Base-by-base conservation (phyloP, 2,329 filamentous ascomycete species). In the Ophiostoma sp. region DNA sequence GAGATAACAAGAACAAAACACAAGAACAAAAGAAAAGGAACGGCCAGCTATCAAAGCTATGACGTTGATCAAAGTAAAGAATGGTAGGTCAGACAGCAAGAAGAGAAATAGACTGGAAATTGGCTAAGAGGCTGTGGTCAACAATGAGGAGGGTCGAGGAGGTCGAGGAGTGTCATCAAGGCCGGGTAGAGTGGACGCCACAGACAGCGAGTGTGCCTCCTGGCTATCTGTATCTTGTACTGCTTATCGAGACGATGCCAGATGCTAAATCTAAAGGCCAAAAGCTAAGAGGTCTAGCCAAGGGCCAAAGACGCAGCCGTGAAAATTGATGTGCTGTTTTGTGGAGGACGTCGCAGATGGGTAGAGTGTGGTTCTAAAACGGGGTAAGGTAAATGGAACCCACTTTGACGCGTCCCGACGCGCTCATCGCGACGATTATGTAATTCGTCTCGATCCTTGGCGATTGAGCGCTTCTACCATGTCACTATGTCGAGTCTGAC, bases 371-470 rank as follows among this genome's bases (percentile, higher is more conserved):
- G 52, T 11, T 35, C 62, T 13, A 17, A 39, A 35, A 39, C 17
- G 35, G 60, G 52, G n/a, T 54, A n/a, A 64, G 17, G 35, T 65
- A 39, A 39, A 35, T 65, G 62, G 62, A 20, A 6, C 10, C 20
- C 33, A 39, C 7, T 65, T 65, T 27, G 35, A 65, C 62, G 62
- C 62, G 62, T 65, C 31, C 60, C 33, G 20, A 65, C 60, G 62
- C 57, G 35, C 35, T 36, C 62, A 31, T 64, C 60, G 62, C 62
- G 62, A n/a, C n/a, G 62, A 36, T 65, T 65, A 65, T 65, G 35
- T 65, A 65, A 39, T 7, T n/a, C 44, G 20, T 39, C 8, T 39
- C 36, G 36, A 39, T 8, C 36, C 10, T 39, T 39, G 27, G 27
- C 27, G 27, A 31, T 31, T 31, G 27, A 31, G 27, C 27, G 27